phyloP scores from a whole-genome alignment of 2,329 filamentous ascomycete genomes.

The Xylaria sp. region DNA sequence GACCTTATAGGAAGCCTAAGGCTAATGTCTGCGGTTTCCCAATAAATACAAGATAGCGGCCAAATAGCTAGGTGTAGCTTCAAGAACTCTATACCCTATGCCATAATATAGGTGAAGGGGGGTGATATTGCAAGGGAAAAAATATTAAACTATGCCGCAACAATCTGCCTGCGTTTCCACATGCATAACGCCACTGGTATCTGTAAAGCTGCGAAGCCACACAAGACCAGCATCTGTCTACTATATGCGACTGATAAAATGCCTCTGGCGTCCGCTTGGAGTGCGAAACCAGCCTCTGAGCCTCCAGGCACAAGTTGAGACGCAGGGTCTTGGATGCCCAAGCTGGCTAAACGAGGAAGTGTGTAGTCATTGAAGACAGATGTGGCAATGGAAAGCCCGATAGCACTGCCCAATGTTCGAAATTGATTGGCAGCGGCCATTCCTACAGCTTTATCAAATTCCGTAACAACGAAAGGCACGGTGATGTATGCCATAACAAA shows the following conservation, averaged over 20 bases:
- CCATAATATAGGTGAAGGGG: too few species aligned
- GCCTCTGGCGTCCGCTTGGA: background rate
- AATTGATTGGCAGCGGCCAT: constrained; percentile 21
- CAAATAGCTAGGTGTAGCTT: too few species aligned
- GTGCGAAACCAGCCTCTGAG: too few species aligned
- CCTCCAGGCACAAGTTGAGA: background rate
- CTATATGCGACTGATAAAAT: constrained; percentile 22
- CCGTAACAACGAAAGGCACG: constrained; percentile 3
- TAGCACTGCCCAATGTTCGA: constrained; percentile 16
- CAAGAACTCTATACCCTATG: too few species aligned
- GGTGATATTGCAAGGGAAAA: too few species aligned
- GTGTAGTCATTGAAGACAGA: constrained; percentile 22
- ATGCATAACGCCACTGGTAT: constrained; percentile 4
- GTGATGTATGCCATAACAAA: constrained; percentile 8
- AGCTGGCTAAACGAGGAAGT: background rate
- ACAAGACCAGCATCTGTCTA: constrained; percentile 18
- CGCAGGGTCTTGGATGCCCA: background rate
- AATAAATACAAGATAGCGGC: too few species aligned
- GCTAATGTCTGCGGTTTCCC: too few species aligned
- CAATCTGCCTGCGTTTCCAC: constrained; percentile 49
- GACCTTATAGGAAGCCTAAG: too few species aligned
- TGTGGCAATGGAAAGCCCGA: constrained; percentile 19
- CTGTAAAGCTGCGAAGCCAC: constrained; percentile 6
- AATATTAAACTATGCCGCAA: too few species aligned
- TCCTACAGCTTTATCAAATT: constrained; percentile 11